Conservation (phyloP, 1,284 basidiomycete genomes). For the Ganoderma lucidum region DNA sequence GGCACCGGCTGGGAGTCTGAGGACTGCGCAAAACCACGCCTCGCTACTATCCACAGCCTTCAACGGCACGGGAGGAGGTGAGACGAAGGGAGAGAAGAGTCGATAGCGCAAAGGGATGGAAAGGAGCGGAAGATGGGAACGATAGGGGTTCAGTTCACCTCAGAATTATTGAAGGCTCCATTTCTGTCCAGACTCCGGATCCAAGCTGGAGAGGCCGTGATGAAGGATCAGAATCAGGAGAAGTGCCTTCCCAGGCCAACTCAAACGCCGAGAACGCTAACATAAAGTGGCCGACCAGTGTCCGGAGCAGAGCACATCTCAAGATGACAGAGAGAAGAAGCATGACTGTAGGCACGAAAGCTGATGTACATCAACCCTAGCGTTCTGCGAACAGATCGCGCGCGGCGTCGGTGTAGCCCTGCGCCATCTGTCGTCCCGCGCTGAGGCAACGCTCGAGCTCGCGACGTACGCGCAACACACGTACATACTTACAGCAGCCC, state of each 20-base stretch:
- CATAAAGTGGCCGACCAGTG: constrained; percentile 7
- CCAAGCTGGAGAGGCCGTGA: constrained; percentile 4
- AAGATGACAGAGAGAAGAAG: constrained; percentile 10
- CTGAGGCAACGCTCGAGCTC: not conserved
- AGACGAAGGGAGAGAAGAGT: not conserved
- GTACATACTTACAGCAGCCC: not conserved
- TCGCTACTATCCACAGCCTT: not conserved
- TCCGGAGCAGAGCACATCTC: constrained; percentile 10
- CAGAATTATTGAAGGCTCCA: not conserved
- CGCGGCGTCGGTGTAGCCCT: constrained; percentile 13
- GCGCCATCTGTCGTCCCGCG: constrained; percentile 9
- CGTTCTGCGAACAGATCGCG: constrained; percentile 27
- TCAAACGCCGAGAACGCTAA: constrained; percentile 21
- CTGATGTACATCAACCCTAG: constrained; percentile 27
- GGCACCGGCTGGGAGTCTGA: constrained; percentile 23
- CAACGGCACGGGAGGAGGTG: not conserved
- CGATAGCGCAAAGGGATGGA: not conserved
- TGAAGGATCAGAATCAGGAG: constrained; percentile 28
- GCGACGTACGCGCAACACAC: not conserved
- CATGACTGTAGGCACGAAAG: constrained; percentile 29
- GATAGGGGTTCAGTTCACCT: constrained; percentile 10
- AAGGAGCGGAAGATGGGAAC: constrained; percentile 7
- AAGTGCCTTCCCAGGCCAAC: constrained; percentile 18
- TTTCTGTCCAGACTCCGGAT: not conserved
- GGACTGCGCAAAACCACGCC: constrained; percentile 2